A percentile compares a stretch with the other conserved stretches of the same genome.
These are phyloP conservation scores for Amanita fuliginea DNA, from an alignment of 768 basidiomycete genomes.

Conservation along the genomic window DNA sequence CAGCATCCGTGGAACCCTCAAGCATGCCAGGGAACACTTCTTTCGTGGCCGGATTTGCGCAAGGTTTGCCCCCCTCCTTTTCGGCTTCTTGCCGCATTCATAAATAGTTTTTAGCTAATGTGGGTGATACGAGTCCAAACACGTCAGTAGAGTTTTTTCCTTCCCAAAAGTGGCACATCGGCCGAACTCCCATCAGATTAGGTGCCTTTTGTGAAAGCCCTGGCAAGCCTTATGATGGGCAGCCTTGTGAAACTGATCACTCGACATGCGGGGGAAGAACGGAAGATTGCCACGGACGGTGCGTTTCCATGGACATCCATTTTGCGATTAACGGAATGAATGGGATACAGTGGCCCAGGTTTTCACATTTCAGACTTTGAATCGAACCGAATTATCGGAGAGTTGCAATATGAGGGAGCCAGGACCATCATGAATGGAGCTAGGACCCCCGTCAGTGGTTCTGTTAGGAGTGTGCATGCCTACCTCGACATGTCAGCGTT, in stretches of 20 bases:
- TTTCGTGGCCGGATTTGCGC: slow-evolving; percentile 68
- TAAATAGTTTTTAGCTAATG: slow-evolving; percentile 41
- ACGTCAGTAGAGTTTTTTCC: slow-evolving; percentile 35
- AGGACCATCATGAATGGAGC: slow-evolving; percentile 45
- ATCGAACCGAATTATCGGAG: slow-evolving; percentile 64
- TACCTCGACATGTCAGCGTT: slow-evolving; percentile 55
- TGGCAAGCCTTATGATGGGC: slow-evolving; percentile 55
- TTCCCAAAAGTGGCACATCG: slow-evolving; percentile 3
- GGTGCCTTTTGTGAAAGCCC: slow-evolving; percentile 75
- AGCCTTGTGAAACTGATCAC: slow-evolving; percentile 55
- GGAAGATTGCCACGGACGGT: slow-evolving; percentile 65
- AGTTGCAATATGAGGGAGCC: slow-evolving; percentile 60
- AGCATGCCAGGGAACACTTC: slow-evolving; percentile 56
- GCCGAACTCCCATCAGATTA: slow-evolving; percentile 23
- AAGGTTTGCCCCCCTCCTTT: slow-evolving; percentile 43
- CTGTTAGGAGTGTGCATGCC: slow-evolving; percentile 60
- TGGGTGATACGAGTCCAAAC: slow-evolving; percentile 73
- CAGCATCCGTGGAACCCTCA: slow-evolving; percentile 54
- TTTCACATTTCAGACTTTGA: slow-evolving; percentile 68
- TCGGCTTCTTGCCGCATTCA: slow-evolving; percentile 5
- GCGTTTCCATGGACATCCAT: slow-evolving; percentile 2
- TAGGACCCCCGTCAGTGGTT: slow-evolving; percentile 40
- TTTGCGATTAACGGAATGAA: not conserved
- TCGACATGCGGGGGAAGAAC: slow-evolving; percentile 68
- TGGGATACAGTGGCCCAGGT: slow-evolving; percentile 49